Evolutionary conservation across 495 filamentous ascomycete genomes (phyloP).

Genomic region (Hamigera avellanea): DNA sequence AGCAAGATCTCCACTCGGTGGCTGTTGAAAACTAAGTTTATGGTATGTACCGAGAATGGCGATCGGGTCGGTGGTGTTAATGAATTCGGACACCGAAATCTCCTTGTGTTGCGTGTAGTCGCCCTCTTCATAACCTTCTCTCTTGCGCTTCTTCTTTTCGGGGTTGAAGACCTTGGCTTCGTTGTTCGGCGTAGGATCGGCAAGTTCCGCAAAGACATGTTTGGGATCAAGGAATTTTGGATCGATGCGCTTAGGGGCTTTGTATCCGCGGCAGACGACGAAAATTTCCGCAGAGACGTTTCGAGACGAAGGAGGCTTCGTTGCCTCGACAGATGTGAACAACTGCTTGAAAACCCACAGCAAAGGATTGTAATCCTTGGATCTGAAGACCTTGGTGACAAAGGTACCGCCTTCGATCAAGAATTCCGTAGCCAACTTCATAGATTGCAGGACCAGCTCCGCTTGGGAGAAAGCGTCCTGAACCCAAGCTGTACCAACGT

Average conservation of each 20-base stretch:
- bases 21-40: constrained; percentile 67
- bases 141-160: constrained; percentile 90
- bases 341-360: constrained; percentile 98
- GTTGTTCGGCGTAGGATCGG: constrained; percentile 81
- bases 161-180: constrained; percentile 98
- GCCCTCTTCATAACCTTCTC: constrained; percentile 94
- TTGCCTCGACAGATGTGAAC: constrained; percentile 88
- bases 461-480: constrained; percentile 98
- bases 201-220: constrained; percentile 89
- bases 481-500: constrained; percentile 95
- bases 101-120: constrained; percentile 91
- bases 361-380: constrained; percentile 93
- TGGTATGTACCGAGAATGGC: constrained; percentile 87
- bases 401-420: constrained; percentile 83
- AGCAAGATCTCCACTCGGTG: constrained; percentile 70
- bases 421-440: constrained; percentile 94
- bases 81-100: constrained; percentile 77
- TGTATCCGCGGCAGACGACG: constrained; percentile 89
- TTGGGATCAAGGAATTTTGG: constrained; percentile 85
- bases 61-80: constrained; percentile 90
- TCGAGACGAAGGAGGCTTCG: constrained; percentile 89
- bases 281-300: constrained; percentile 98
- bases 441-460: constrained; percentile 79
- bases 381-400: constrained; percentile 95
- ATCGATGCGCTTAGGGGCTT: constrained; percentile 85